A percentile compares a stretch with the other conserved stretches of the same genome.
phyloP scores from a whole-genome alignment of 768 basidiomycete genomes.

The Boletus vermiculosoides region DNA sequence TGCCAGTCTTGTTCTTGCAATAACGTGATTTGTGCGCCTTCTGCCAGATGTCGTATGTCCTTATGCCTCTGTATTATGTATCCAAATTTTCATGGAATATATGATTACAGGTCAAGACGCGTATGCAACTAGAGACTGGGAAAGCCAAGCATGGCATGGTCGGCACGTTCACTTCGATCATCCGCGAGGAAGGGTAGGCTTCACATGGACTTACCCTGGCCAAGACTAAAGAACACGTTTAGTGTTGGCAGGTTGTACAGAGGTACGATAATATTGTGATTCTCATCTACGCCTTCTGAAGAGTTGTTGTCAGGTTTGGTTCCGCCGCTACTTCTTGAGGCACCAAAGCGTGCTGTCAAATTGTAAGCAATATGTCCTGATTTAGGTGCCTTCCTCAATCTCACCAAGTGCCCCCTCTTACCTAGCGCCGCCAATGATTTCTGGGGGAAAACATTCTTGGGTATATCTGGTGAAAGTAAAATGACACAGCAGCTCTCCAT shows the following conservation, averaged over 20 bases:
- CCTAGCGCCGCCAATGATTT: slow-evolving; percentile 84
- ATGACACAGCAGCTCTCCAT: slow-evolving; percentile 91
- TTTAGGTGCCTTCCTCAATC: background rate
- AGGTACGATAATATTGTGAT: slow-evolving; percentile 43
- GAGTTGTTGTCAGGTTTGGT: slow-evolving; percentile 61
- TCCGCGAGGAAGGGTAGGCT: slow-evolving; percentile 86
- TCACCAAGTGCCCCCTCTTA: slow-evolving; percentile 6
- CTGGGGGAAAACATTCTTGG: slow-evolving; percentile 84
- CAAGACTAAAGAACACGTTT: slow-evolving; percentile 2
- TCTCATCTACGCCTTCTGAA: background rate
- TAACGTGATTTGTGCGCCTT: slow-evolving; percentile 9
- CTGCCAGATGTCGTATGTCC: slow-evolving; percentile 76
- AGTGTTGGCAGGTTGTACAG: slow-evolving; percentile 86
- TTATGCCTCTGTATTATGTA: background rate
- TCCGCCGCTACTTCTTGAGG: slow-evolving; percentile 94
- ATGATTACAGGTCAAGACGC: slow-evolving; percentile 81
- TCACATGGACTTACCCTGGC: background rate
- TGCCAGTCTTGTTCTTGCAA: background rate
- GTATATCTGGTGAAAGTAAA: slow-evolving; percentile 63
- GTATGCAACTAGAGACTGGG: slow-evolving; percentile 94
- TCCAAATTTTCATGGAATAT: slow-evolving; percentile 3
- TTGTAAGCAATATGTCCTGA: slow-evolving; percentile 50
- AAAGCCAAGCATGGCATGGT: slow-evolving; percentile 74
- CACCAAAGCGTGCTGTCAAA: slow-evolving; percentile 97
- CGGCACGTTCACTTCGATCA: slow-evolving; percentile 77